Conservation (phyloP, 805 yeast species). For the Geotrichum ghanense region DNA sequence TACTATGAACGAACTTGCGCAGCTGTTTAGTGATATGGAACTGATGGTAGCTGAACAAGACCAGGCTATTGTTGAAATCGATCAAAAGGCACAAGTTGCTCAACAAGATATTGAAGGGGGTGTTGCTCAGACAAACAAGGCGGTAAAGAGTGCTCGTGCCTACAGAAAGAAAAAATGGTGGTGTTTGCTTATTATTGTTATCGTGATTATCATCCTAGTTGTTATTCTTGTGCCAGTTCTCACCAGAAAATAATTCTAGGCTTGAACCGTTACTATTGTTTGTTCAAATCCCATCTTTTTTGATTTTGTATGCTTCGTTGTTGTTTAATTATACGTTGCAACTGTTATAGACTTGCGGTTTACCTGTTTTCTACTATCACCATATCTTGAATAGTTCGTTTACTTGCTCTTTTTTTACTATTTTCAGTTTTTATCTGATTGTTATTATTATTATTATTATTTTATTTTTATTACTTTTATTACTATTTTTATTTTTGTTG, state of each 20-base stretch:
- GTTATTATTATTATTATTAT: no score
- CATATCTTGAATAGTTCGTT: not conserved
- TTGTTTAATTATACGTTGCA: no score
- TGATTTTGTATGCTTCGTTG: not conserved
- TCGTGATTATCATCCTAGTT: constrained; percentile 19
- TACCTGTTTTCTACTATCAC: no score
- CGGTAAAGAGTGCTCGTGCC: constrained; percentile 75
- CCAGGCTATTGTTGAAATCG: constrained; percentile 70
- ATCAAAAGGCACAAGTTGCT: constrained; percentile 69
- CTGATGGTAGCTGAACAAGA: constrained; percentile 93
- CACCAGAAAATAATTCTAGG: not conserved
- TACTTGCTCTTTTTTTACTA: not conserved
- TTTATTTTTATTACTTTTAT: no score
- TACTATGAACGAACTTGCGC: constrained; percentile 91
- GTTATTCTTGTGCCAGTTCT: constrained; percentile 15
- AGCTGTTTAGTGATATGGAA: constrained; percentile 92
- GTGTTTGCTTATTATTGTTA: constrained; percentile 49
- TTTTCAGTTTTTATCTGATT: not conserved
- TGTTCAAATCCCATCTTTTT: no score
- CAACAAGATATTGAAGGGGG: constrained; percentile 90
- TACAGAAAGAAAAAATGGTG: constrained; percentile 88
- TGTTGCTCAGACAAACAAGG: constrained; percentile 85
- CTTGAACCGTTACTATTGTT: not conserved
- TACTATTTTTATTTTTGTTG: no score
- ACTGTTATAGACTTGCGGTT: no score